Conservation (phyloP, 306 rosid genomes). For the Canavalia ensiformis region DNA sequence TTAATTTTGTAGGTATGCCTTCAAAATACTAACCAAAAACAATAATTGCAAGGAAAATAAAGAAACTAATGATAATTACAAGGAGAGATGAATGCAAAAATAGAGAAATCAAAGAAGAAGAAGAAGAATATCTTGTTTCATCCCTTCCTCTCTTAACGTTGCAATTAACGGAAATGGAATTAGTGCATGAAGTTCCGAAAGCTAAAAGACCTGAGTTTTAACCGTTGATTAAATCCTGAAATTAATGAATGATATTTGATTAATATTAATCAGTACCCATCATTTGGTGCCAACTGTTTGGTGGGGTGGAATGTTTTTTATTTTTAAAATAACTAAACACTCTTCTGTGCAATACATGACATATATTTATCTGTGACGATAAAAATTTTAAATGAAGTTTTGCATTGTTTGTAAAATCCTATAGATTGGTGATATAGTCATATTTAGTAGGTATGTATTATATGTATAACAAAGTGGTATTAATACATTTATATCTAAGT, state of each 20-base stretch:
- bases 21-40: slow-evolving; percentile 6
- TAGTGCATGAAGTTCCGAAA: slow-evolving; percentile 4
- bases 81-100: slow-evolving; percentile 24
- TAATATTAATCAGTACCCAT: slow-evolving; percentile 3
- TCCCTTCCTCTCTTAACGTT: slow-evolving; percentile 30
- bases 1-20: slow-evolving; percentile 18
- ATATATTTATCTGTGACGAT: too few species aligned
- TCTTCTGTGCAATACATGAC: too few species aligned
- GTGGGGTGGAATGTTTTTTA: background rate
- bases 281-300: slow-evolving; percentile 40
- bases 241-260: slow-evolving; percentile 40
- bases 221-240: slow-evolving; percentile 34
- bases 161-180: slow-evolving; percentile 11
- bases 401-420: too few species aligned
- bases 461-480: too few species aligned
- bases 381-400: too few species aligned
- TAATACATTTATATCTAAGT: too few species aligned
- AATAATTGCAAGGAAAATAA: slow-evolving; percentile 10
- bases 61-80: background rate
- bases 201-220: slow-evolving; percentile 4
- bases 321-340: background rate
- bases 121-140: slow-evolving; percentile 28
- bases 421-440: too few species aligned
- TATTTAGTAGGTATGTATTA: too few species aligned
- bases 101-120: slow-evolving; percentile 3